Evolutionary conservation across 306 rosid genomes (phyloP).

Genomic region (Vachellia pachyceras): DNA sequence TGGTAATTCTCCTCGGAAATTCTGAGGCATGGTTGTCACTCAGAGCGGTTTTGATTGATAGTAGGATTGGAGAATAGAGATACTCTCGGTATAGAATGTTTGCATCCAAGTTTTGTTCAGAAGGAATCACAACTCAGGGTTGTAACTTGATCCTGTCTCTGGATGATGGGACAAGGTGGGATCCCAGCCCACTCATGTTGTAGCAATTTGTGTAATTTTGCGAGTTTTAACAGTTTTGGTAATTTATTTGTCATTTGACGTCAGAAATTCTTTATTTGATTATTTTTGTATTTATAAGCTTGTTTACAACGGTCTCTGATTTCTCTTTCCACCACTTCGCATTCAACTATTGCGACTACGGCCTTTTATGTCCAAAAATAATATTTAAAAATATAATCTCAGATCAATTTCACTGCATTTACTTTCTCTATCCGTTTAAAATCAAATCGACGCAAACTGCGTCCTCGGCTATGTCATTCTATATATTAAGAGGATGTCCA

Average conservation of each 20-base stretch:
- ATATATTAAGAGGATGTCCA: neutral
- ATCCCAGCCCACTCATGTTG: slow-evolving; percentile 26
- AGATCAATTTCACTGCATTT: neutral
- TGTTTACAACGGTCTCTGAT: slow-evolving; percentile 8
- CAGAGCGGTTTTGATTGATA: slow-evolving; percentile 35
- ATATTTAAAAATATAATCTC: neutral
- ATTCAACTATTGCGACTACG: neutral
- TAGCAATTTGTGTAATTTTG: slow-evolving; percentile 33
- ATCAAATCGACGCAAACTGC: neutral
- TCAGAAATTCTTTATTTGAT: slow-evolving; percentile 31
- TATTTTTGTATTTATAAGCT: slow-evolving; percentile 36
- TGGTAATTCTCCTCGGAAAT: slow-evolving; percentile 33
- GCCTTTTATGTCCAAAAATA: neutral
- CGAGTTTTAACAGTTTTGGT: slow-evolving; percentile 53
- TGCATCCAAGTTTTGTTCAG: slow-evolving; percentile 31
- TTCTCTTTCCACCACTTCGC: neutral
- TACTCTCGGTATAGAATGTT: slow-evolving; percentile 50
- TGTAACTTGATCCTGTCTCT: slow-evolving; percentile 29
- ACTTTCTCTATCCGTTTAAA: neutral
- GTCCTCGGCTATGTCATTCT: neutral
- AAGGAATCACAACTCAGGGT: slow-evolving; percentile 17
- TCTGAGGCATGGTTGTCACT: slow-evolving; percentile 35
- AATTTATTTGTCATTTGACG: slow-evolving; percentile 34
- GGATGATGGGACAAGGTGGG: slow-evolving; percentile 48
- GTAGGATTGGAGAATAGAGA: slow-evolving; percentile 35